Percentiles rank a stretch among this genome's conserved stretches.
Conservation (phyloP, 1,284 basidiomycete genomes). For the Marasmius fiardii region DNA sequence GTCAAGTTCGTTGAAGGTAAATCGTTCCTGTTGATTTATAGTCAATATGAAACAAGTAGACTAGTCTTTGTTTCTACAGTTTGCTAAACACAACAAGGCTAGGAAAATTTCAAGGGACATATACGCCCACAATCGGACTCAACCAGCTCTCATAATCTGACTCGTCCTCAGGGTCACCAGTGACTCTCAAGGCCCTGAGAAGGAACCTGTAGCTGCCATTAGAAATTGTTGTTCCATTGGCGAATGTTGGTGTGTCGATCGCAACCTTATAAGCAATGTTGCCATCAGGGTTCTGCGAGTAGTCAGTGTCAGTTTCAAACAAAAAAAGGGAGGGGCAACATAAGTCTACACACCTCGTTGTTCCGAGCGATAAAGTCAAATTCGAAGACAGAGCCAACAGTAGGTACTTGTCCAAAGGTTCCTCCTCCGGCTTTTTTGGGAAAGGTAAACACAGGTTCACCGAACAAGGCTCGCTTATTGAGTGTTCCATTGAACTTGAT, state of each 20-base stretch:
- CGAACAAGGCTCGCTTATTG: background rate
- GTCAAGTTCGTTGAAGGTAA: too few relatives aligned
- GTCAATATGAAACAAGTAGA: too few relatives aligned
- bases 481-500: background rate
- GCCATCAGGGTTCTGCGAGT: background rate
- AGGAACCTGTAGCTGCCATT: constrained; percentile 22
- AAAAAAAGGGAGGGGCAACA: background rate
- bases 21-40: too few relatives aligned
- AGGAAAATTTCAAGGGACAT: background rate
- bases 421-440: too few relatives aligned
- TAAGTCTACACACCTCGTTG: constrained; percentile 28
- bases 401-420: background rate
- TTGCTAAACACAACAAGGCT: too few relatives aligned
- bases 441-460: background rate
- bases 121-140: constrained; percentile 31
- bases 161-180: constrained; percentile 41
- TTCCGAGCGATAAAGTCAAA: constrained; percentile 35
- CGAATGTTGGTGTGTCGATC: constrained; percentile 30
- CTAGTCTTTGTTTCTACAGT: too few relatives aligned
- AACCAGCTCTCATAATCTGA: constrained; percentile 51
- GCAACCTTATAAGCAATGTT: constrained; percentile 23
- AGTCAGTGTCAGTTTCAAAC: background rate
- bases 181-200: constrained; percentile 11
- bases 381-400: constrained; percentile 36
- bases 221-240: constrained; percentile 11